A percentile compares a stretch with the other conserved stretches of the same genome.
These are phyloP conservation scores for Scedosporium minutisporum DNA, from an alignment of 2,329 filamentous ascomycete genomes.

Conservation along the genomic window DNA sequence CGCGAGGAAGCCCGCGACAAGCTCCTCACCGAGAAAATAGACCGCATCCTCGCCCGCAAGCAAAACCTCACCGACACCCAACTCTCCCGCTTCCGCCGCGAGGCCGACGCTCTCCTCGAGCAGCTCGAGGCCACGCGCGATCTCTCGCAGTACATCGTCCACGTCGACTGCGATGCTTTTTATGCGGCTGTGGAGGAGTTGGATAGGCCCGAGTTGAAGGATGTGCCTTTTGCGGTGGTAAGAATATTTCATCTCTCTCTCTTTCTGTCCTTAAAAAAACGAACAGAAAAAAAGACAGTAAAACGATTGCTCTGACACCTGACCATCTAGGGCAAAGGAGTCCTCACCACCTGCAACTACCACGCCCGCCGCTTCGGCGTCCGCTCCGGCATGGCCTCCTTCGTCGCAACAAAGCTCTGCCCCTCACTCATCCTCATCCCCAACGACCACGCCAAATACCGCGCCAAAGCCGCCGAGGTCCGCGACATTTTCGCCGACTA, in stretches of 20 bases:
- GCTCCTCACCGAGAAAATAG: slow-evolving; percentile 75
- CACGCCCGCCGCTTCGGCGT: slow-evolving; percentile 82
- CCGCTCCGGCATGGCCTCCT: slow-evolving; percentile 89
- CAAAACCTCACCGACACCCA: slow-evolving; percentile 65
- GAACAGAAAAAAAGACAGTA: background rate
- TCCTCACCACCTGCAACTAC: slow-evolving; percentile 70
- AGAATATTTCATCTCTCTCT: slow-evolving; percentile 9
- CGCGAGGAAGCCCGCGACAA: slow-evolving; percentile 80
- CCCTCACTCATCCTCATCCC: slow-evolving; percentile 75
- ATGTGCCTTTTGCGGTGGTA: slow-evolving; percentile 86
- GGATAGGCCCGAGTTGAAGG: slow-evolving; percentile 71
- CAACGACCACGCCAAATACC: slow-evolving; percentile 85
- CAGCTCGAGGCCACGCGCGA: slow-evolving; percentile 73
- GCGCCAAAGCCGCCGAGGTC: slow-evolving; percentile 79
- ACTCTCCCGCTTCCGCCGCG: slow-evolving; percentile 60
- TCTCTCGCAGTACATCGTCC: slow-evolving; percentile 74
- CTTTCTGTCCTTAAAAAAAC: background rate
- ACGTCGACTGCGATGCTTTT: slow-evolving; percentile 96
- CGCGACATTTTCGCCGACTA: slow-evolving; percentile 76
- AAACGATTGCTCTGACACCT: background rate
- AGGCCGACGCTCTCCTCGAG: slow-evolving; percentile 70
- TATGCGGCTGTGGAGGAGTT: slow-evolving; percentile 89
- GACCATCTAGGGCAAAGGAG: slow-evolving; percentile 28
- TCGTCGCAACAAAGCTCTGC: slow-evolving; percentile 90
- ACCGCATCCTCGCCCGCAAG: slow-evolving; percentile 67